These are phyloP conservation scores for Aureobasidium vineae DNA, from an alignment of 2,329 filamentous ascomycete genomes.

Conservation along the genomic window DNA sequence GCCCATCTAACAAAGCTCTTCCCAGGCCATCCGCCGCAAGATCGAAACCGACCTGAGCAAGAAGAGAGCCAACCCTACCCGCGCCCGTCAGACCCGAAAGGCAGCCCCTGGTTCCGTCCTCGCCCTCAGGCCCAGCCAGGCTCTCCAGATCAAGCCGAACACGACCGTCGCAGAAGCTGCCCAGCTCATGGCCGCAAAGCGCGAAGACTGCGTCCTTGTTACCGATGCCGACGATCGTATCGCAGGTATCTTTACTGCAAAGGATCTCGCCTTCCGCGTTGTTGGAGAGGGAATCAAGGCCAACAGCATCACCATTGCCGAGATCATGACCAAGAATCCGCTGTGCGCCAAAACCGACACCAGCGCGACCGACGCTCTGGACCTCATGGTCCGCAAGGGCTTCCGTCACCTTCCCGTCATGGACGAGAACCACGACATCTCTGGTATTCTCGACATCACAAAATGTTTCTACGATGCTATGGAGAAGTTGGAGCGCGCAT, in stretches of 20 bases:
- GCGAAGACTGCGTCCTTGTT: conserved; percentile 95
- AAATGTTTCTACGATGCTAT: conserved; percentile 99
- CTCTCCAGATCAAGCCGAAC: conserved; percentile 93
- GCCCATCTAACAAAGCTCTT: conserved; percentile 25
- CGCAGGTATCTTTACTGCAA: conserved; percentile 97
- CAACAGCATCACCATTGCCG: conserved; percentile 84
- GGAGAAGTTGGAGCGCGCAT: conserved; percentile 98
- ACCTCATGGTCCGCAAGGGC: conserved; percentile 97
- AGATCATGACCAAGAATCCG: conserved; percentile 99
- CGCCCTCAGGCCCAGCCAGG: conserved; percentile 89
- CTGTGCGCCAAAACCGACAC: conserved; percentile 96
- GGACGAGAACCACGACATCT: conserved; percentile 99
- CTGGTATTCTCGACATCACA: conserved; percentile 95
- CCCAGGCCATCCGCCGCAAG: conserved; percentile 89
- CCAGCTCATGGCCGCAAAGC: conserved; percentile 97
- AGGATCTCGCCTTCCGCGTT: conserved; percentile 96
- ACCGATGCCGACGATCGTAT: conserved; percentile 98
- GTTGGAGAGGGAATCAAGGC: conserved; percentile 89
- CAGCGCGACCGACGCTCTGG: conserved; percentile 93
- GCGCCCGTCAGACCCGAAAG: conserved; percentile 83
- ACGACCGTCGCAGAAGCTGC: conserved; percentile 95
- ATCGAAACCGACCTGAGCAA: conserved; percentile 97
- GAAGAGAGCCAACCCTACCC: conserved; percentile 79
- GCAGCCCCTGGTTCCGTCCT: conserved; percentile 95
- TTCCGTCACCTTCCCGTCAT: conserved; percentile 98